These are phyloP conservation scores for Phoma sp. DNA, from an alignment of 2,329 filamentous ascomycete species.

Conservation along the genomic window DNA sequence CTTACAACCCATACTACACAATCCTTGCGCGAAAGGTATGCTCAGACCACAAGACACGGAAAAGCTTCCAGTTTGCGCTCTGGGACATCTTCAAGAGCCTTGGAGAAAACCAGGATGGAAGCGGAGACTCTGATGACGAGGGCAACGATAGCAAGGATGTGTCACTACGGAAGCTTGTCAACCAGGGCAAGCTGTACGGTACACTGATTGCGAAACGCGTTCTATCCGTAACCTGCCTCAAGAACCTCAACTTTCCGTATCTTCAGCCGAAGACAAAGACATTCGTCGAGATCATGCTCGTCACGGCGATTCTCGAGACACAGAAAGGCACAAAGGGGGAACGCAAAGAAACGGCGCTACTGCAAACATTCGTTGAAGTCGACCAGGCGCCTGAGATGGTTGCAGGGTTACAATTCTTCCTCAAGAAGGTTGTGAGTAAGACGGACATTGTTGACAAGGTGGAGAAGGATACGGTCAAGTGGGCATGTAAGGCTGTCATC, in stretches of 20 bases:
- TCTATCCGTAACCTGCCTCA: constrained; percentile 64
- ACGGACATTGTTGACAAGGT: constrained; percentile 61
- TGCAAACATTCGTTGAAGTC: constrained; percentile 71
- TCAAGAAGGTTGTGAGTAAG: constrained; percentile 76
- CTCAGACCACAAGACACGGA: constrained; percentile 74
- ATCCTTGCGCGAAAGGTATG: constrained; percentile 83
- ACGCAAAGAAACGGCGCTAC: constrained; percentile 65
- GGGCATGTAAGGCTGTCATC: constrained; percentile 51
- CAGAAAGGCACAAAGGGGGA: constrained; percentile 57
- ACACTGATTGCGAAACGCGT: constrained; percentile 67
- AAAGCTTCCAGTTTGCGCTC: constrained; percentile 85
- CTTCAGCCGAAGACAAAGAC: constrained; percentile 77
- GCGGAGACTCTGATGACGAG: constrained; percentile 64
- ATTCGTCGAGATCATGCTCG: constrained; percentile 82
- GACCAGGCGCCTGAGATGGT: constrained; percentile 72
- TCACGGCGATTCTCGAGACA: constrained; percentile 75
- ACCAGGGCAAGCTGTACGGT: constrained; percentile 72
- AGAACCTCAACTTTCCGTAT: constrained; percentile 79
- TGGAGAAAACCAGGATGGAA: constrained; percentile 76
- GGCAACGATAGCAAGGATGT: constrained; percentile 60
- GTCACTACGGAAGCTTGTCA: constrained; percentile 67
- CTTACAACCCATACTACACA: constrained; percentile 93
- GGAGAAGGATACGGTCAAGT: constrained; percentile 60
- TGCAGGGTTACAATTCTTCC: constrained; percentile 78
- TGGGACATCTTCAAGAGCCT: constrained; percentile 86